phyloP scores from a whole-genome alignment of 78 protist genomes.

The Cavenderia fasciculata region DNA sequence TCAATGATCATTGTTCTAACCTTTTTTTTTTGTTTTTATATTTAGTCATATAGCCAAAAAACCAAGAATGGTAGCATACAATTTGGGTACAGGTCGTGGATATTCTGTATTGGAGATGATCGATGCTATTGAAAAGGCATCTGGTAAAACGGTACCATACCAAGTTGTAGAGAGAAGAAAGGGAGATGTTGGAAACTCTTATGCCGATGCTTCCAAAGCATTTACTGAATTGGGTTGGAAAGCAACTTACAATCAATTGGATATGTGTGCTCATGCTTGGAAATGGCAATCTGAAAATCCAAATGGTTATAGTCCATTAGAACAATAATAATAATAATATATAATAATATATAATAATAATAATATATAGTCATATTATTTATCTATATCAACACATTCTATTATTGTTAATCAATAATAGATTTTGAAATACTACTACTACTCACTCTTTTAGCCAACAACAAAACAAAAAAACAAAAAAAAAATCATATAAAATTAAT shows the following conservation, averaged over 20 bases:
- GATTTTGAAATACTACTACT: too few relatives aligned
- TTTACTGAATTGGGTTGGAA: slow-evolving; percentile 87
- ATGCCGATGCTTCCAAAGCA: slow-evolving; percentile 81
- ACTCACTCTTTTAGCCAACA: too few relatives aligned
- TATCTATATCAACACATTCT: too few relatives aligned
- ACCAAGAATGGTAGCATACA: slow-evolving; percentile 77
- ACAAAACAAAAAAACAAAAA: too few relatives aligned
- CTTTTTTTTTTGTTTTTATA: background rate
- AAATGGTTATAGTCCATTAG: slow-evolving; percentile 75
- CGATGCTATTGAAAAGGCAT: slow-evolving; percentile 85
- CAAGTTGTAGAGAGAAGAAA: slow-evolving; percentile 69
- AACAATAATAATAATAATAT: too few relatives aligned
- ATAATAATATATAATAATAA: too few relatives aligned
- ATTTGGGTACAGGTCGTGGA: slow-evolving; percentile 97
- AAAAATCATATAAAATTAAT: too few relatives aligned
- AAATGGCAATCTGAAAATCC: slow-evolving; percentile 93
- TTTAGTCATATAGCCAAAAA: background rate
- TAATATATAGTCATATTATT: too few relatives aligned
- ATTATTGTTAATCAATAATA: too few relatives aligned
- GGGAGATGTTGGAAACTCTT: slow-evolving; percentile 76
- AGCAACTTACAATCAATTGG: slow-evolving; percentile 84
- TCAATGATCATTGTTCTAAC: background rate
- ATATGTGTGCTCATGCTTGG: slow-evolving; percentile 95
- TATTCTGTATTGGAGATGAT: slow-evolving; percentile 94
- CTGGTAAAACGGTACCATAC: slow-evolving; percentile 78